Evolutionary conservation across 1,284 basidiomycete genomes (phyloP).

Genomic region (Moniliophthora roreri): DNA sequence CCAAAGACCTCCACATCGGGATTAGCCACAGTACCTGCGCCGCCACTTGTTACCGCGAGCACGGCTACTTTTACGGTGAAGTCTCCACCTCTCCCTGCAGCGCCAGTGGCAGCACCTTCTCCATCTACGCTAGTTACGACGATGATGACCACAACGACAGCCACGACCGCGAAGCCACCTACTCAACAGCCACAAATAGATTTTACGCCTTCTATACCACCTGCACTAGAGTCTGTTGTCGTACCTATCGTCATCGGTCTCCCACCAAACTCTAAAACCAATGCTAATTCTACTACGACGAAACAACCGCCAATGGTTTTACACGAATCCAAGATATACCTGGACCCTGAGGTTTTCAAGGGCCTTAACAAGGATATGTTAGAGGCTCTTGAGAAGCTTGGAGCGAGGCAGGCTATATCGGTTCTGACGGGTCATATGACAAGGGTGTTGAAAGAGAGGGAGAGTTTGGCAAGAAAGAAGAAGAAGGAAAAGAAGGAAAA

Average conservation of each 20-base stretch:
- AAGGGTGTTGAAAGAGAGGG: slow-evolving; percentile 80
- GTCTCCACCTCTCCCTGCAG: not conserved
- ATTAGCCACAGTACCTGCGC: slow-evolving; percentile 3
- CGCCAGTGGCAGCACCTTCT: slow-evolving; percentile 9
- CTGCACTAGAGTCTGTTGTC: not conserved
- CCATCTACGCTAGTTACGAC: not conserved
- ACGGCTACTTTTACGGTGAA: not conserved
- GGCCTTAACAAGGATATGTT: slow-evolving; percentile 76
- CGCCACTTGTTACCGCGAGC: not conserved
- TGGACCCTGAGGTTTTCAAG: slow-evolving; percentile 84
- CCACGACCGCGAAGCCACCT: not conserved
- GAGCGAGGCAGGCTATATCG: slow-evolving; percentile 80
- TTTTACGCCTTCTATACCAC: not conserved
- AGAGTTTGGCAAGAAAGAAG: slow-evolving; percentile 37
- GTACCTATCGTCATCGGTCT: slow-evolving; percentile 1
- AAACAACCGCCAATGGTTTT: slow-evolving; percentile 59
- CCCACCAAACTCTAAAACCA: not conserved
- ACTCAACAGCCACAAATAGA: not conserved
- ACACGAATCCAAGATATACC: slow-evolving; percentile 81
- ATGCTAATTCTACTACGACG: not conserved
- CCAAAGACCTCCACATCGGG: slow-evolving; percentile 2
- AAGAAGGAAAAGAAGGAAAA: slow-evolving; percentile 55
- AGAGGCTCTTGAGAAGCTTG: slow-evolving; percentile 75
- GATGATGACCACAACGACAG: not conserved
- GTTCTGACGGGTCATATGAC: slow-evolving; percentile 86